phyloP scores from a whole-genome alignment of 441 rosid species.

The Eruca vesicaria region DNA sequence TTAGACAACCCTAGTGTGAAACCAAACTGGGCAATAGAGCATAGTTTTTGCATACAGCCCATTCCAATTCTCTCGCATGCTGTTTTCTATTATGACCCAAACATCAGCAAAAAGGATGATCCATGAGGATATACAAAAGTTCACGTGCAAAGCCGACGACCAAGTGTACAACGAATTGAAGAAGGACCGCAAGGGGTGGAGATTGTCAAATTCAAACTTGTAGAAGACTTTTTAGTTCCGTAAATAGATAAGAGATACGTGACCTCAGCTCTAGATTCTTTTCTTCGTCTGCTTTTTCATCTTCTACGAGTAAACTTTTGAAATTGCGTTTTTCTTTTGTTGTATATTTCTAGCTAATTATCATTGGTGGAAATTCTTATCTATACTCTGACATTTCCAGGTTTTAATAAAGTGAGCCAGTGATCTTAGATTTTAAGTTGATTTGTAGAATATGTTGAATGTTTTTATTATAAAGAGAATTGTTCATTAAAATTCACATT shows the following conservation, averaged over 20 bases:
- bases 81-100: not conserved
- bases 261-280: slow-evolving; percentile 34
- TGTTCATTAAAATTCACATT: too few species aligned
- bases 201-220: slow-evolving; percentile 20
- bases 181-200: slow-evolving; percentile 23
- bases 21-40: not conserved
- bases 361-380: not conserved
- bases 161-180: slow-evolving; percentile 23
- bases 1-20: not conserved
- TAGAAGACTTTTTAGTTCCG: slow-evolving; percentile 21
- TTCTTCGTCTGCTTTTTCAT: slow-evolving; percentile 4
- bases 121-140: not conserved
- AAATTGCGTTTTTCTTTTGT: not conserved
- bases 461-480: too few species aligned
- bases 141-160: slow-evolving; percentile 26
- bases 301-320: slow-evolving; percentile 4
- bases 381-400: not conserved
- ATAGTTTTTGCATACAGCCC: not conserved
- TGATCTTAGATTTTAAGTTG: not conserved
- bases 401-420: not conserved
- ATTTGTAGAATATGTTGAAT: too few species aligned
- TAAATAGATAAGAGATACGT: slow-evolving; percentile 12
- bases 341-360: not conserved
- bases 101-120: not conserved
- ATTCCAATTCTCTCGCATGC: not conserved